A percentile compares a stretch with the other conserved stretches of the same genome.
Evolutionary conservation across 306 rosid genomes (phyloP).

Genomic region (Neltuma alba): DNA sequence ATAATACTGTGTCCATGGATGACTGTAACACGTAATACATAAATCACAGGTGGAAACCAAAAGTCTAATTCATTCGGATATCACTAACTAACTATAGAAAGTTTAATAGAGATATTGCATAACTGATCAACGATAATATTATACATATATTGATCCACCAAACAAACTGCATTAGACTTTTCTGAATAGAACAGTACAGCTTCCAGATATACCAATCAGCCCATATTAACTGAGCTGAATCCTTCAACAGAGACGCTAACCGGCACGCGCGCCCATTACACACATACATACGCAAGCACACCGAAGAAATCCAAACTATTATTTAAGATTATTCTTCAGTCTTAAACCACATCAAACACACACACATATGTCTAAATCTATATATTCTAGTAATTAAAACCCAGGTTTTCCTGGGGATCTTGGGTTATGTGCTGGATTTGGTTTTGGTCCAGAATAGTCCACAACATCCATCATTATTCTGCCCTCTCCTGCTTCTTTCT

Average conservation of each 20-base stretch:
- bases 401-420: slow-evolving; percentile 40
- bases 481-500: slow-evolving; percentile 19
- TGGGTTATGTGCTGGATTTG: slow-evolving; percentile 48
- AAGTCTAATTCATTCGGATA: background rate
- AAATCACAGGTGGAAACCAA: background rate
- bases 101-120: background rate
- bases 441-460: slow-evolving; percentile 37
- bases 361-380: background rate
- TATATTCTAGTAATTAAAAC: background rate
- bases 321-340: background rate
- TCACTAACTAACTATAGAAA: background rate
- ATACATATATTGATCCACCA: background rate
- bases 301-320: slow-evolving; percentile 26
- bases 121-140: background rate
- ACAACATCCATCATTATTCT: slow-evolving; percentile 40
- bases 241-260: background rate
- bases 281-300: background rate
- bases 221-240: background rate
- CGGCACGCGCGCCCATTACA: background rate
- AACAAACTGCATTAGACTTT: background rate
- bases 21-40: background rate
- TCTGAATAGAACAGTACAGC: background rate
- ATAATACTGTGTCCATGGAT: background rate
- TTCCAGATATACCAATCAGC: slow-evolving; percentile 12
- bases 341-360: background rate